Percentiles rank a stretch among this genome's conserved stretches.
phyloP scores from a whole-genome alignment of 2,329 filamentous ascomycete genomes.

The Atkinsonella texensis region DNA sequence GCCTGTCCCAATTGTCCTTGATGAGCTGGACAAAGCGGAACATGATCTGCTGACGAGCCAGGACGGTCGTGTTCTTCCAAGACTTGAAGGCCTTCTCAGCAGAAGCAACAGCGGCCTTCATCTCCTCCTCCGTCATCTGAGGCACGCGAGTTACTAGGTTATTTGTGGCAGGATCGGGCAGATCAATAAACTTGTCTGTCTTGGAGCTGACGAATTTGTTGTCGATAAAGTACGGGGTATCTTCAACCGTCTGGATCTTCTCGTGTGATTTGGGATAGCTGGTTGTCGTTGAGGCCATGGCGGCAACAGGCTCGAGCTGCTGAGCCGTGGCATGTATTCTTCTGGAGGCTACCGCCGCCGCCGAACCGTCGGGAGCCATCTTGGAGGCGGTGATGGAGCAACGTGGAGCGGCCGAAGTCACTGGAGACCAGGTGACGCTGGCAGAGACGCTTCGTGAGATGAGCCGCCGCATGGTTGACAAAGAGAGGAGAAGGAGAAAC shows the following conservation, averaged over 20 bases:
- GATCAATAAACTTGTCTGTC: slow-evolving; percentile 62
- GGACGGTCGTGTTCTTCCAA: slow-evolving; percentile 61
- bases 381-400: slow-evolving; percentile 18
- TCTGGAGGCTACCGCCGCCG: slow-evolving; percentile 29
- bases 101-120: slow-evolving; percentile 62
- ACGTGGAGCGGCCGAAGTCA: slow-evolving; percentile 14
- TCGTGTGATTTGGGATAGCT: slow-evolving; percentile 62
- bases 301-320: slow-evolving; percentile 40
- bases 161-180: slow-evolving; percentile 76
- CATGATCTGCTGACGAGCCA: slow-evolving; percentile 73
- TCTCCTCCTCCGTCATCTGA: slow-evolving; percentile 67
- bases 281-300: slow-evolving; percentile 41
- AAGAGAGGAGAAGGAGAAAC: background rate
- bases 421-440: slow-evolving; percentile 22
- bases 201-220: slow-evolving; percentile 63
- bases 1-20: slow-evolving; percentile 71
- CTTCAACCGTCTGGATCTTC: slow-evolving; percentile 50
- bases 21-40: slow-evolving; percentile 75
- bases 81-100: slow-evolving; percentile 63
- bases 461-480: slow-evolving; percentile 32
- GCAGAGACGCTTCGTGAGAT: slow-evolving; percentile 27
- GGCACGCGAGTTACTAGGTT: slow-evolving; percentile 74
- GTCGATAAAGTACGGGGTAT: slow-evolving; percentile 74
- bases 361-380: slow-evolving; percentile 21
- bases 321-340: slow-evolving; percentile 45